Percentiles rank a stretch among this genome's conserved stretches.
Conservation (phyloP, 441 rosid genomes). For the Arabidopsis hybrid region DNA sequence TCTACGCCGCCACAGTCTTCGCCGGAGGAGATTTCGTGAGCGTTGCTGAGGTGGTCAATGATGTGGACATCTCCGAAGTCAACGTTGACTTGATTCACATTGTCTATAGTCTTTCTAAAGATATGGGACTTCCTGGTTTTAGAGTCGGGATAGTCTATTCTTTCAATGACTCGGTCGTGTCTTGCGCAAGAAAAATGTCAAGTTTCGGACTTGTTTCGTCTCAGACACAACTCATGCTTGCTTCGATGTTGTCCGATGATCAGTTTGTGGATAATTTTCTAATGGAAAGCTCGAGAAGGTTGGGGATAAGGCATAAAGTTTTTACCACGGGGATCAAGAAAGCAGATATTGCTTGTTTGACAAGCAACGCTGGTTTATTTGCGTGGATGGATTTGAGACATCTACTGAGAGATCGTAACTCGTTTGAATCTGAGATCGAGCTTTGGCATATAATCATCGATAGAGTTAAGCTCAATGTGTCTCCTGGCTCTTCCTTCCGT, state of each 20-base stretch:
- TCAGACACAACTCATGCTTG: slow-evolving; percentile 62
- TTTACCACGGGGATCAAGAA: slow-evolving; percentile 54
- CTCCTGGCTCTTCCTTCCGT: slow-evolving; percentile 70
- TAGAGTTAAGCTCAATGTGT: slow-evolving; percentile 64
- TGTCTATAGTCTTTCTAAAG: slow-evolving; percentile 71
- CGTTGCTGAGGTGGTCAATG: slow-evolving; percentile 56
- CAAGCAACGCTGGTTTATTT: slow-evolving; percentile 60
- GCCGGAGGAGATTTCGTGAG: slow-evolving; percentile 52
- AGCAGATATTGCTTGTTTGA: slow-evolving; percentile 51
- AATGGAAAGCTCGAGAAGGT: slow-evolving; percentile 51
- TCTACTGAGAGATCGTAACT: slow-evolving; percentile 49
- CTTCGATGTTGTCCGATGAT: slow-evolving; percentile 62
- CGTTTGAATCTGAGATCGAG: slow-evolving; percentile 50
- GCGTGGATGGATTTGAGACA: slow-evolving; percentile 70
- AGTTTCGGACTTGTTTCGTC: slow-evolving; percentile 70
- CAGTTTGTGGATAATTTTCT: slow-evolving; percentile 52
- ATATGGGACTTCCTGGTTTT: slow-evolving; percentile 71
- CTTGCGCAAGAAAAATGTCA: slow-evolving; percentile 65
- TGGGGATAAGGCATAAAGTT: slow-evolving; percentile 47
- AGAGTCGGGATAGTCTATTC: slow-evolving; percentile 72
- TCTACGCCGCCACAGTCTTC: slow-evolving; percentile 65
- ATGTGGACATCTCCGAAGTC: slow-evolving; percentile 38
- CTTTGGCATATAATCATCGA: slow-evolving; percentile 59
- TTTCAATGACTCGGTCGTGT: slow-evolving; percentile 57
- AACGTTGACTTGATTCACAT: slow-evolving; percentile 60